A percentile compares a stretch with the other conserved stretches of the same genome.
Conservation (phyloP, 352 stramenopile genomes). For the Pythium biforme region DNA sequence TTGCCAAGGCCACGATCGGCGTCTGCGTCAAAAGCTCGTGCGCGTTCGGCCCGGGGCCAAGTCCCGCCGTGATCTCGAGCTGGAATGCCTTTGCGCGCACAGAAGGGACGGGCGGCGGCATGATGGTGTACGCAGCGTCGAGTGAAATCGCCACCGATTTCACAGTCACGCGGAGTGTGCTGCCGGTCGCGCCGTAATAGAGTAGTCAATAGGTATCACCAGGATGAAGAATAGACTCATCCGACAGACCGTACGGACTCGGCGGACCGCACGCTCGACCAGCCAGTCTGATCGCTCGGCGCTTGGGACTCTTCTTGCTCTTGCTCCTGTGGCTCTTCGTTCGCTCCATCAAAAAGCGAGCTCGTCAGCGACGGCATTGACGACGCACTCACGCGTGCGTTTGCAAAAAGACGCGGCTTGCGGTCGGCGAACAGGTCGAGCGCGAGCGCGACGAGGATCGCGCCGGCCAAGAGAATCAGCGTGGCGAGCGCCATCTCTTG, state of each 20-base stretch:
- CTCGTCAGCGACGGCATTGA: constrained; percentile 30
- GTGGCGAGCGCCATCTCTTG: constrained; percentile 30
- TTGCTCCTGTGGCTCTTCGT: constrained; percentile 1
- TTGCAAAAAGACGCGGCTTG: constrained; percentile 21
- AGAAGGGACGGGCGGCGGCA: constrained; percentile 41
- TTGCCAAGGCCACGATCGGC: constrained; percentile 52
- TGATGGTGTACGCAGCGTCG: constrained; percentile 78
- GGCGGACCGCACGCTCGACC: constrained; percentile 10
- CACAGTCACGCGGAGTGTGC: constrained; percentile 46
- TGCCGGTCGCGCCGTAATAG: constrained; percentile 16
- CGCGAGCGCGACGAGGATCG: constrained; percentile 29
- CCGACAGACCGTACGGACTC: constrained; percentile 12
- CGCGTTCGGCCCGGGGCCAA: constrained; percentile 66
- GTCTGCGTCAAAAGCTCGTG: constrained; percentile 51
- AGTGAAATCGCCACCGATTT: constrained; percentile 52
- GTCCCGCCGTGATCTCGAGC: constrained; percentile 40
- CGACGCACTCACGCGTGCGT: constrained; percentile 6
- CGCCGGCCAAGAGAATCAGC: constrained; percentile 29
- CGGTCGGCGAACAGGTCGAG: constrained; percentile 34
- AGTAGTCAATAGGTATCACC: too few relatives aligned
- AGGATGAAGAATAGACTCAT: constrained; percentile 1
- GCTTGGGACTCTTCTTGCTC: background rate
- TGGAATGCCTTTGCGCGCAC: constrained; percentile 49
- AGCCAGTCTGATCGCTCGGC: constrained; percentile 3
- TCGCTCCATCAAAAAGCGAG: constrained; percentile 25